Base-by-base conservation (phyloP, 2,329 filamentous ascomycete genomes). In the Pseudocercospora macadamiae region DNA sequence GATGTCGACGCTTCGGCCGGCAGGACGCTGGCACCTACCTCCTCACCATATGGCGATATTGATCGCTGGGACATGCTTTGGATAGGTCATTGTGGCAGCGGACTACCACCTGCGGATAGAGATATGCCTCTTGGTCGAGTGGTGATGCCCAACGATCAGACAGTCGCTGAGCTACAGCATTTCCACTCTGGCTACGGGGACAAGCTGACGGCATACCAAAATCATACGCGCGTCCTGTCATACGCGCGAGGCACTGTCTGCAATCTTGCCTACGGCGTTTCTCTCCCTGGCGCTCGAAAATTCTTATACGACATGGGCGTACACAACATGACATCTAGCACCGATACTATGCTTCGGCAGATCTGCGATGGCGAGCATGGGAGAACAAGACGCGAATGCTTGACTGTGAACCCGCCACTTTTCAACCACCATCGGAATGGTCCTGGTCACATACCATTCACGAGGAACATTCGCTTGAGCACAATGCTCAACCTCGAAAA, bases 201-300 rank as follows among this genome's bases (percentile, higher is more conserved):
- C 12, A 58, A 67, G 3, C 34, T 57, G 1, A 47, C 54, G 2
- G 32, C 57, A 19, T 69, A 68, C 47, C 59, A 55, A 6, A 21
- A 54, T 18, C 77, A 82, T 63, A 81, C 78, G 0, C 73, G 80
- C 1, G 74, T 78, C 0, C 73, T 79, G 1, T 79, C 80, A 57
- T 62, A 77, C 48, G 73, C 70, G 1, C 73, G 75, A 36, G 73
- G 74, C 1, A 73, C 75, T 7, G 68, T 74, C n/a, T 80, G 76
- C 59, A 76, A 75, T 0, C 68, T 76, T 0, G 80, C 74, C 21
- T 82, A 82, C 54, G 80, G 75, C 0, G 71, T 82, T 32, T 77
- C 74, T 28, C 79, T 76, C 61, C 59, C 64, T 12, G 79, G 77
- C 0, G 80, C 80, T 2, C 71, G 75, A 6, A 73, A 70, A 55